Evolutionary conservation across 305 asterid species (phyloP), one percentile per base, ranked within the genome.

Genomic region (Fraxinus greggii): DNA sequence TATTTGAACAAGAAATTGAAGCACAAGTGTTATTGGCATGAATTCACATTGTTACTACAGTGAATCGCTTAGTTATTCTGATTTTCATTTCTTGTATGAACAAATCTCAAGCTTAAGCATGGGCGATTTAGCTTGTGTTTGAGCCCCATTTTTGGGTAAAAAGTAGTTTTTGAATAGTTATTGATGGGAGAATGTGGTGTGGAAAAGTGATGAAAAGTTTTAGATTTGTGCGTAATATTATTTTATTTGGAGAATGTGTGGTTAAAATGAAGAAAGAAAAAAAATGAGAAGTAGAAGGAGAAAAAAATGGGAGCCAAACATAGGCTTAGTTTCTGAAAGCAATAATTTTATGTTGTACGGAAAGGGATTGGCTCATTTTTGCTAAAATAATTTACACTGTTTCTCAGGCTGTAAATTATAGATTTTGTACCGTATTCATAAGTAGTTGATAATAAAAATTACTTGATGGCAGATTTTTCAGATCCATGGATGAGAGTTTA

Each of bases 401-500:
- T 63, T 13, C 35, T 24, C 28, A 67, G 21, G 35, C 35, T 67
- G 21, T 28, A 28, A 26, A 31, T 67, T 28, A 67, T 10, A 67
- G 74, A 67, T 13, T 28, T 67, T 67, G 8, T 12, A 67, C n/a
- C 36, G 7, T 29, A 17, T 6, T 29, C 24, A 17, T 70, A 70
- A 31, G 0, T 70, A 31, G 42, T 70, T 31, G 40, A 70, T 21
- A 67, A 26, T 70, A 32, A 70, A 15, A 15, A 70, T 15, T 29
- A 29, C 42, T 70, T 7, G 61, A 36, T 42, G 45, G 85, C 88
- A 84, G 88, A 87, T 81, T 80, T 61, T 77, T 31, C 21, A 76
- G 42, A 86, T 80, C 80, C 75, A 95, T 93, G 98, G 98, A 95
- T 91, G 98, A 95, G 61, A 93, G 93, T 79, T 85, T 95, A 86